phyloP scores from a whole-genome alignment of 345 rosid species.

The Sisymbrium altissimum region DNA sequence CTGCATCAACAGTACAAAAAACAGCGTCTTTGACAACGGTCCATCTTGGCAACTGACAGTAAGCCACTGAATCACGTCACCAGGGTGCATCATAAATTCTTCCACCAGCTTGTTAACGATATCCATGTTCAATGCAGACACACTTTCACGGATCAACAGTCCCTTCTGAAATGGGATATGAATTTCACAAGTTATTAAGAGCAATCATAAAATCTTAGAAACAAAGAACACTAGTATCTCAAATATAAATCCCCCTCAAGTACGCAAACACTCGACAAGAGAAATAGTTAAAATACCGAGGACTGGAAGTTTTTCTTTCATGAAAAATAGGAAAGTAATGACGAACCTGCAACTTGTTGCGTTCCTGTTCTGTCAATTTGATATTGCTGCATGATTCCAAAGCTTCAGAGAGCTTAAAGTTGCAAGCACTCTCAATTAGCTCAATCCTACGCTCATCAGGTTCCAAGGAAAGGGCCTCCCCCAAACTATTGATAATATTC shows the following conservation, averaged over 20 bases:
- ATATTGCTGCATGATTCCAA: conserved; percentile 25
- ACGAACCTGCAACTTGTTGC: conserved; percentile 33
- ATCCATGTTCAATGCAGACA: conserved; percentile 54
- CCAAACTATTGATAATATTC: conserved; percentile 54
- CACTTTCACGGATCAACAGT: conserved; percentile 39
- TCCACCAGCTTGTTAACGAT: conserved; percentile 59
- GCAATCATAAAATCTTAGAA: background rate
- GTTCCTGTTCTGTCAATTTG: conserved; percentile 32
- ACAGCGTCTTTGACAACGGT: conserved; percentile 56
- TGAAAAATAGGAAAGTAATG: background rate
- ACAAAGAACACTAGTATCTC: background rate
- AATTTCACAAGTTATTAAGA: conserved; percentile 10
- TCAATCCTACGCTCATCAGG: conserved; percentile 50
- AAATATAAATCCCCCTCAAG: background rate
- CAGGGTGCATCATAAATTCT: conserved; percentile 43
- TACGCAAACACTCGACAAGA: background rate
- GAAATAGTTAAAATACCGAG: background rate
- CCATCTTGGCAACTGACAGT: conserved; percentile 43
- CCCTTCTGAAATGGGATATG: conserved; percentile 35
- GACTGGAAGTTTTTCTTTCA: background rate
- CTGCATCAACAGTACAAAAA: conserved; percentile 70
- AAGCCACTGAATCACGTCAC: conserved; percentile 56
- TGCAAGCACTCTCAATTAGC: conserved; percentile 48
- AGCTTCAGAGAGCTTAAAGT: conserved; percentile 44
- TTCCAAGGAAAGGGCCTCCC: conserved; percentile 43